Conservation (phyloP, 78 protist genomes). For the Guillardia theta region DNA sequence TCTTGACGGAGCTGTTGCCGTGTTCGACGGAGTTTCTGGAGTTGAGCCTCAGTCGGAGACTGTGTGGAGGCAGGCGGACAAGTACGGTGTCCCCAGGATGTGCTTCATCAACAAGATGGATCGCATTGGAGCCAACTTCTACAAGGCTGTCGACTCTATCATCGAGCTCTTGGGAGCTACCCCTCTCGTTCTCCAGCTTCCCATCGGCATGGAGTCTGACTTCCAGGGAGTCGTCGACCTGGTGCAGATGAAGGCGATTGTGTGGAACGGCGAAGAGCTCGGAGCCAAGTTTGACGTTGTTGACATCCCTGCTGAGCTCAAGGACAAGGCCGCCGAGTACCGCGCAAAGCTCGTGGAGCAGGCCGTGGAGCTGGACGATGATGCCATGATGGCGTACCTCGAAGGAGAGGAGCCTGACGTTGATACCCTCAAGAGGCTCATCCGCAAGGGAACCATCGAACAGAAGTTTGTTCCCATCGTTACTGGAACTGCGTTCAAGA, state of each 20-base stretch:
- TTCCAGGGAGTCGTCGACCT: constrained; percentile 85
- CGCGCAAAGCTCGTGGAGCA: constrained; percentile 37
- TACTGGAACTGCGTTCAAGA: constrained; percentile 91
- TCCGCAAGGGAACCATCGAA: neutral
- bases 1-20: constrained; percentile 65
- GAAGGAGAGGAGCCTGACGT: constrained; percentile 44
- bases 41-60: constrained; percentile 83
- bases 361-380: constrained; percentile 48
- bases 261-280: constrained; percentile 6
- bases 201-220: constrained; percentile 68
- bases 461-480: constrained; percentile 79
- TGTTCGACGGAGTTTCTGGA: constrained; percentile 90
- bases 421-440: constrained; percentile 1
- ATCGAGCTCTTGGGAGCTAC: neutral
- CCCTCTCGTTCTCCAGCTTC: constrained; percentile 1
- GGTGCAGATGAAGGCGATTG: constrained; percentile 56
- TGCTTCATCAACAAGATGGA: constrained; percentile 92
- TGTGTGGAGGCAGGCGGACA: constrained; percentile 65
- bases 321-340: constrained; percentile 47
- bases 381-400: constrained; percentile 32
- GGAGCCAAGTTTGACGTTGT: neutral
- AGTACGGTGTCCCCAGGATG: constrained; percentile 91
- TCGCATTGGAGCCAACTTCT: constrained; percentile 64
- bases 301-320: constrained; percentile 52
- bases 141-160: constrained; percentile 9